Evolutionary conservation across 306 rosid species (phyloP).

Genomic region (Cucumis cinereus): DNA sequence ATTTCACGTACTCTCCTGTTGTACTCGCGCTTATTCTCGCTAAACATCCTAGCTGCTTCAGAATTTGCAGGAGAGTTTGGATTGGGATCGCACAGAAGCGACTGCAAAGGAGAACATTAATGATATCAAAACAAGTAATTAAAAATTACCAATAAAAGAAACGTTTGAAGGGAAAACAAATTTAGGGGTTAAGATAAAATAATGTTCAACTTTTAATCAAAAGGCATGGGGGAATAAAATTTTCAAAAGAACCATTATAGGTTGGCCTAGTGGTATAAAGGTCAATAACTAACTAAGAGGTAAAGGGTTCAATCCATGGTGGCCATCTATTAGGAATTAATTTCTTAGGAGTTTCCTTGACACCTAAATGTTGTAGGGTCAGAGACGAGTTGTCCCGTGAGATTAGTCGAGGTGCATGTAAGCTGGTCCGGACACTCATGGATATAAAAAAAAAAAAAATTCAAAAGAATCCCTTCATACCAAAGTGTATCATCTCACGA

Average conservation of each 20-base stretch:
- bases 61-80: conserved; percentile 97
- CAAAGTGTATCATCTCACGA: not conserved
- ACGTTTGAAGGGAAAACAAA: not conserved
- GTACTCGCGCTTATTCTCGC: conserved; percentile 88
- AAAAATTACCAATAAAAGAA: too few species aligned
- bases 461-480: not conserved
- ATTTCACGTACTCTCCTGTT: conserved; percentile 75
- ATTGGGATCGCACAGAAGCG: conserved; percentile 89
- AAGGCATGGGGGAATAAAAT: not conserved
- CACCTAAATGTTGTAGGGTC: too few species aligned
- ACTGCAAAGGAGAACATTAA: conserved; percentile 28
- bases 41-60: conserved; percentile 90
- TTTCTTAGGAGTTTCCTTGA: too few species aligned
- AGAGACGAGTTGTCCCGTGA: too few species aligned
- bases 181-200: not conserved
- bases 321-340: too few species aligned
- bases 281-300: too few species aligned
- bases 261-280: too few species aligned
- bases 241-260: not conserved
- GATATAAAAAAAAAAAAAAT: too few species aligned
- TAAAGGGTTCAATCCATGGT: too few species aligned
- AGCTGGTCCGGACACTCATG: too few species aligned
- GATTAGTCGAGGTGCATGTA: too few species aligned
- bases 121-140: not conserved
- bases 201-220: not conserved